Base-by-base conservation (phyloP, 148 eudicot genomes). In the Vaccinium vitisidaea region DNA sequence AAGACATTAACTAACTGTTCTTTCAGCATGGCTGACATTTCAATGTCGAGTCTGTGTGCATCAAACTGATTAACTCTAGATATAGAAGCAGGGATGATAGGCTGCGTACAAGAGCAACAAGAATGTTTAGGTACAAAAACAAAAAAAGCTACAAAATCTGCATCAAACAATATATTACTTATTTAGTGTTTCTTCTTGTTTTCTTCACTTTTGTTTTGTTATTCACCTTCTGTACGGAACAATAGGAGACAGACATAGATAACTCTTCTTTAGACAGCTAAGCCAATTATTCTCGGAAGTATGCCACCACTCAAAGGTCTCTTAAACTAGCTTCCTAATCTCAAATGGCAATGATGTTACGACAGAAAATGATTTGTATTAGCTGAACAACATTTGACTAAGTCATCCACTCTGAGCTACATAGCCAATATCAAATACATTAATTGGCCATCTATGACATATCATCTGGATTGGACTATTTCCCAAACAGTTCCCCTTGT, bases 31-130 rank as follows among this genome's bases (percentile, higher is more conserved):
- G 95, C 98, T 23, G 98, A 90, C 98, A 97, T 94, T 88, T 97
- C 99, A 87, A 97, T 86, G 84, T 97, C 99, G 81, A 97, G 90
- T 80, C 99, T 89, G 8, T 84, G 98, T 48, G 98, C 98, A 92
- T 97, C 99, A 46, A 97, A 87, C 88, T 97, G 99, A 85, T 97
- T 97, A 77, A 95, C 98, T 90, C 98, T 94, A 55, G 98, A 95
- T 89, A 95, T 91, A 21, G 92, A 85, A 52, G 95, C 77, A 9
- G 98, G 99, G 59, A 95, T 91, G 32, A 83, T 86, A 25, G 86
- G 77, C 99, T 96, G 91, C 74, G 39, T 77, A 81, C 77, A 81
- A 18, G 43, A 82, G 55, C n/a, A 23, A 30, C 8, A 21, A 49
- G 4, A 18, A 63, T n/a, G 11, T 36, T 52, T 74, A 36, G 46